Evolutionary conservation across 148 eudicot genomes (phyloP), one percentile per base, ranked within the genome.

Genomic region (Chenopodium album): DNA sequence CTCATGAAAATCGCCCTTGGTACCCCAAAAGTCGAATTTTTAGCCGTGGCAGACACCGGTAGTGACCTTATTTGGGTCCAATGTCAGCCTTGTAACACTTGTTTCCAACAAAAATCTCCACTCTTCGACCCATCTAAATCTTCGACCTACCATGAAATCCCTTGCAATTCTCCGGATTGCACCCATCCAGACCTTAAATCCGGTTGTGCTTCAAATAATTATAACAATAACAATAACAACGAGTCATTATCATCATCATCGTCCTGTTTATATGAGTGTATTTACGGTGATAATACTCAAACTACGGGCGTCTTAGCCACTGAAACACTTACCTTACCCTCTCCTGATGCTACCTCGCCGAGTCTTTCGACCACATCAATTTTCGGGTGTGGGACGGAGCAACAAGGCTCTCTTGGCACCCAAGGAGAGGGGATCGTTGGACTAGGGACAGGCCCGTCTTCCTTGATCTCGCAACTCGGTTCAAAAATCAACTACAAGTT

Each of bases 41-140:
- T 80, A 9, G 87, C 80, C 1, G n/a, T 75, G 1, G 85, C 78
- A 20, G 90, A 88, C 56, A 88, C 88, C 0, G 90, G 88, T 12
- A 88, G 90, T 37, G 88, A 86, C 67, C 69, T 84, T 4, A 84
- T 75, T 19, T 88, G 88, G 90, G 26, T 78, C 31, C 88, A 86
- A 69, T 88, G 90, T 50, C 46, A 76, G 6, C 84, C 88, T 10
- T 88, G 88, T 77, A 12, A 29, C 0, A 0, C 9, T 14, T 71
- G 20, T 46, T 4, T 41, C 73, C 17, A 10, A 50, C 56, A 50
- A 50, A 5, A 10, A 13, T 10, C 16, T 50, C 56, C 56, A 50
- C 56, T 50, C 56, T 50, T 50, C 56, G 7, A 37, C 16, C 20
- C 52, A 19, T 20, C 17, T 12, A 46, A 71, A 41, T 86, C 88